phyloP scores from a whole-genome alignment of 768 basidiomycete species.

The Boletus reticuloceps region DNA sequence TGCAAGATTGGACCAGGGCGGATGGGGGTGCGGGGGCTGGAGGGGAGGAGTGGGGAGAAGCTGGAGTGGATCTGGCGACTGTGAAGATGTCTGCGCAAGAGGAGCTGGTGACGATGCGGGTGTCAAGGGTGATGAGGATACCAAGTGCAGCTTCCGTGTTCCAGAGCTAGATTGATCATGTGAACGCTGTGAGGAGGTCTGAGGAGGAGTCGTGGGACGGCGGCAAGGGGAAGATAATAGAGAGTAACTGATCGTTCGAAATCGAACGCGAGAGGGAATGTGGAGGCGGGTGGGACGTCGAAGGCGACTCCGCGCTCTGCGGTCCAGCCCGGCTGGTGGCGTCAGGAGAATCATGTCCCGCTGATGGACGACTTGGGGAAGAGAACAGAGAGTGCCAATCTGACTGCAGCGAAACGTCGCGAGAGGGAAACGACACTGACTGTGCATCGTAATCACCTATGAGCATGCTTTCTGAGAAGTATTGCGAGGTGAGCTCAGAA shows the following conservation, averaged over 20 bases:
- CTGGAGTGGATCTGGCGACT: conserved; percentile 25
- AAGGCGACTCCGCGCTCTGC: neutral
- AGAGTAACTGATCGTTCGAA: conserved; percentile 11
- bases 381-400: conserved; percentile 22
- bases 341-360: neutral
- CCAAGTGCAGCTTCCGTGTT: neutral
- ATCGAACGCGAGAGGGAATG: conserved; percentile 7
- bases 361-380: conserved; percentile 7
- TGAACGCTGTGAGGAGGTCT: conserved; percentile 13
- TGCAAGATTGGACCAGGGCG: neutral
- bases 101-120: conserved; percentile 15
- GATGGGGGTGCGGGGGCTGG: neutral
- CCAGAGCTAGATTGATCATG: neutral
- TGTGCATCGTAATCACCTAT: neutral
- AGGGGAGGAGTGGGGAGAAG: conserved; percentile 8
- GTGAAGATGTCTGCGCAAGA: conserved; percentile 4
- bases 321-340: neutral
- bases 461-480: neutral
- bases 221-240: conserved; percentile 15
- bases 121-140: conserved; percentile 21
- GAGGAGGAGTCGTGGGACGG: conserved; percentile 17
- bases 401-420: conserved; percentile 1
- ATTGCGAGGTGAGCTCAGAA: neutral
- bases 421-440: neutral
- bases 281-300: neutral